Percentiles rank a stretch among this genome's conserved stretches.
Evolutionary conservation across 108 stramenopile genomes (phyloP).

Genomic region (Cylindrotheca fusiformis): DNA sequence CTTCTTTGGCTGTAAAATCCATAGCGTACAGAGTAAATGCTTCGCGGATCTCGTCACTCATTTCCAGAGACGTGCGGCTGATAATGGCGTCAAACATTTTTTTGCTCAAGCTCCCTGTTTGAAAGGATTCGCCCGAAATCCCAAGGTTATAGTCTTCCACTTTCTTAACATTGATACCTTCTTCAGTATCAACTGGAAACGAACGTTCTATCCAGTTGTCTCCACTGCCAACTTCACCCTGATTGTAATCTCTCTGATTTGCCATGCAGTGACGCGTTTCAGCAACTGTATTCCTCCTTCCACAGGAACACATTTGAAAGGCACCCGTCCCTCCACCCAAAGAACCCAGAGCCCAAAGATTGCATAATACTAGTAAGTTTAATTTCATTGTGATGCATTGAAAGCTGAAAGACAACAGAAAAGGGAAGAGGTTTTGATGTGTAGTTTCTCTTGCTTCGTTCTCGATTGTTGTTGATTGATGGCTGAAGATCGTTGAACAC

Average conservation of each 20-base stretch:
- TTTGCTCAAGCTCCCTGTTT: slow-evolving; percentile 56
- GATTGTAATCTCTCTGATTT: slow-evolving; percentile 7
- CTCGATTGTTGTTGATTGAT: no score
- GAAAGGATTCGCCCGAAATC: slow-evolving; percentile 60
- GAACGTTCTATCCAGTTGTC: slow-evolving; percentile 61
- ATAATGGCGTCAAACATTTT: slow-evolving; percentile 70
- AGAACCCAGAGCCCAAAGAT: no score
- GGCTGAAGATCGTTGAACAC: no score
- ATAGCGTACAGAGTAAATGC: slow-evolving; percentile 64
- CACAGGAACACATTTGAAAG: no score
- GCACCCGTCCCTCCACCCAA: not conserved
- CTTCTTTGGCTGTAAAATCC: slow-evolving; percentile 85
- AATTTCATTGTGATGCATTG: no score
- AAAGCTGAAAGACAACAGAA: no score
- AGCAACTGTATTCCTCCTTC: no score
- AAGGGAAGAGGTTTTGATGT: no score
- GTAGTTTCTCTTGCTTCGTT: no score
- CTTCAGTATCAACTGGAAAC: slow-evolving; percentile 42
- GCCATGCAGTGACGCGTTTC: not conserved
- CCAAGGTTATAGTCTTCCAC: slow-evolving; percentile 68
- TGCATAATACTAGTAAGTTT: no score
- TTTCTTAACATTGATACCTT: slow-evolving; percentile 34
- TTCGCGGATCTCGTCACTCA: slow-evolving; percentile 43
- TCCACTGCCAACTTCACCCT: slow-evolving; percentile 37
- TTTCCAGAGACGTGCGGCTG: slow-evolving; percentile 14